Conservation (phyloP, 805 yeast genomes). For the Myxozyma monticola region DNA sequence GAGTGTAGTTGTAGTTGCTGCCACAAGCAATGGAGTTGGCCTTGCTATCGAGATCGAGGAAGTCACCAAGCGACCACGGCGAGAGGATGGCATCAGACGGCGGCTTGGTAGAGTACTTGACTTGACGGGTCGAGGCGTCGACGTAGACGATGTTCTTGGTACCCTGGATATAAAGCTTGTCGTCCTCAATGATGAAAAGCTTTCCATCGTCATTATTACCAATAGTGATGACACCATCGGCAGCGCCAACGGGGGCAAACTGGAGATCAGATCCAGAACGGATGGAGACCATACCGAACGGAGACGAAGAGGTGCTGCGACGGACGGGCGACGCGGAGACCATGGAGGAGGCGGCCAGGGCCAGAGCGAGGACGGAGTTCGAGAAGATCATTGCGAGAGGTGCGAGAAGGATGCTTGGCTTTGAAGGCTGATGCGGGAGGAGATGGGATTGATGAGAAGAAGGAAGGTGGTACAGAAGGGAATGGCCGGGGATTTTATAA, state of each 20-base stretch:
- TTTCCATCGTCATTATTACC: background rate
- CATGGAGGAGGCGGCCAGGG: conserved; percentile 3
- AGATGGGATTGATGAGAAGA: background rate
- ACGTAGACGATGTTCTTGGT: conserved; percentile 16
- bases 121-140: conserved; percentile 11
- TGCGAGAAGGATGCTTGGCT: background rate
- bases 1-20: conserved; percentile 4
- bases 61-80: conserved; percentile 16
- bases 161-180: conserved; percentile 13
- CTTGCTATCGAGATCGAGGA: conserved; percentile 12
- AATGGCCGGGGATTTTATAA: too few species aligned
- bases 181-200: conserved; percentile 8
- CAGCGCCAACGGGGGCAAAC: conserved; percentile 14
- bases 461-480: background rate
- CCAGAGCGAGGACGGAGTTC: background rate
- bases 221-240: conserved; percentile 14
- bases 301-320: conserved; percentile 3
- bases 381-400: background rate
- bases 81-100: conserved; percentile 4
- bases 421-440: background rate
- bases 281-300: conserved; percentile 15
- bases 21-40: conserved; percentile 16
- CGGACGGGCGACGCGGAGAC: background rate
- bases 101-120: conserved; percentile 12
- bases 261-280: conserved; percentile 21